Evolutionary conservation across 768 basidiomycete genomes (phyloP).

Genomic region (Tylopilus vinaceipallidus): DNA sequence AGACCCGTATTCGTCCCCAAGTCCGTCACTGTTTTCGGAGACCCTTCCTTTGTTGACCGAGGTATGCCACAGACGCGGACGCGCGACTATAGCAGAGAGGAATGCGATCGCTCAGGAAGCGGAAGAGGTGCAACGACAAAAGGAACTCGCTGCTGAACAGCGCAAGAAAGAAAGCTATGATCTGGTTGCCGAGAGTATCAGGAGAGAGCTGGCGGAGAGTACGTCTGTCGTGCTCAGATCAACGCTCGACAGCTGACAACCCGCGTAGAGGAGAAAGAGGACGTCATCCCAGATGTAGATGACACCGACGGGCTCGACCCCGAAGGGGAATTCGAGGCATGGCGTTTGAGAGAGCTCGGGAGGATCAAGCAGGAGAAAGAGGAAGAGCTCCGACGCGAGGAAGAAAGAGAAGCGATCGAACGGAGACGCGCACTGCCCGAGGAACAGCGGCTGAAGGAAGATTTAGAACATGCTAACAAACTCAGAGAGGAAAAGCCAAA

Average conservation of each 20-base stretch:
- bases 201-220: constrained; percentile 91
- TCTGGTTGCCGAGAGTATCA: constrained; percentile 92
- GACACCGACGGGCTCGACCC: constrained; percentile 95
- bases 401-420: constrained; percentile 90
- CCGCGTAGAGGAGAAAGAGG: constrained; percentile 80
- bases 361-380: constrained; percentile 95
- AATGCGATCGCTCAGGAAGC: constrained; percentile 68
- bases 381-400: constrained; percentile 74
- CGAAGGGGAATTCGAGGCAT: constrained; percentile 88
- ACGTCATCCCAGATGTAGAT: constrained; percentile 82
- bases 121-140: constrained; percentile 68
- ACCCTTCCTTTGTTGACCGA: constrained; percentile 1
- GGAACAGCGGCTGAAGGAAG: constrained; percentile 88
- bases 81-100: constrained; percentile 67
- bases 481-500: constrained; percentile 86
- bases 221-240: constrained; percentile 29
- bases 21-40: constrained; percentile 43
- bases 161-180: constrained; percentile 87
- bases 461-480: constrained; percentile 82
- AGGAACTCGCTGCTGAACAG: constrained; percentile 76
- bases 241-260: constrained; percentile 1
- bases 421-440: constrained; percentile 90
- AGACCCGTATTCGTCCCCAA: constrained; percentile 95
- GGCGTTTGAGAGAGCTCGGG: constrained; percentile 91
- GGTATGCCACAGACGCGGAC: constrained; percentile 55